Evolutionary conservation across 345 rosid species (phyloP).

Genomic region (Eucalyptus fibrosa): DNA sequence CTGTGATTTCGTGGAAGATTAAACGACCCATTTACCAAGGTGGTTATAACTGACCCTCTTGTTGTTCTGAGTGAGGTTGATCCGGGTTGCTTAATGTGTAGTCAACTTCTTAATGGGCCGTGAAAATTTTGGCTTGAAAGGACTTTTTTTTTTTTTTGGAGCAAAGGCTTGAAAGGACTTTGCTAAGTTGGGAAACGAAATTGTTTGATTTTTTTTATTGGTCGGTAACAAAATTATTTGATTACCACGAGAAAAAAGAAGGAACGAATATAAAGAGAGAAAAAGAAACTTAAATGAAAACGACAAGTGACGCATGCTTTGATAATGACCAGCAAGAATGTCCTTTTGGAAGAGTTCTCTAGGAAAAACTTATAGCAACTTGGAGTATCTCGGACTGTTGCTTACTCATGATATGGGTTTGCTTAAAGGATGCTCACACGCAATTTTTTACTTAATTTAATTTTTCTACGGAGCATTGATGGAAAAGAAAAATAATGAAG

Average conservation of each 20-base stretch:
- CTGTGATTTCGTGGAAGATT: not conserved
- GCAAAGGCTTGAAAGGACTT: not conserved
- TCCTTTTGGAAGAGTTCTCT: not conserved
- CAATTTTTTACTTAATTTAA: not conserved
- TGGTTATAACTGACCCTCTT: not conserved
- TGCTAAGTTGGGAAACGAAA: too few species aligned
- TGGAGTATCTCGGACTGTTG: not conserved
- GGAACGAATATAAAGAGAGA: not conserved
- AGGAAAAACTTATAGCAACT: not conserved
- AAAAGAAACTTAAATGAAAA: too few species aligned
- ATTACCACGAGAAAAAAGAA: not conserved
- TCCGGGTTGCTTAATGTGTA: not conserved
- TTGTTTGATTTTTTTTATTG: too few species aligned
- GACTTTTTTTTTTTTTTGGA: too few species aligned
- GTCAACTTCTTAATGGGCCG: not conserved
- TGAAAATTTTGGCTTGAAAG: not conserved
- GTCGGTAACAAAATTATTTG: too few species aligned
- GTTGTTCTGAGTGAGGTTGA: not conserved
- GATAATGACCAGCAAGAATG: not conserved
- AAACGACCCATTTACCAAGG: too few species aligned
- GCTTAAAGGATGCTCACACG: not conserved
- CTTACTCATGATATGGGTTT: not conserved
- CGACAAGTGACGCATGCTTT: not conserved
- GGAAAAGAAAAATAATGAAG: not conserved
- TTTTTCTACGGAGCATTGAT: too few species aligned